Base-by-base conservation (phyloP, 129 eudicot genomes). In the Arctium minus region DNA sequence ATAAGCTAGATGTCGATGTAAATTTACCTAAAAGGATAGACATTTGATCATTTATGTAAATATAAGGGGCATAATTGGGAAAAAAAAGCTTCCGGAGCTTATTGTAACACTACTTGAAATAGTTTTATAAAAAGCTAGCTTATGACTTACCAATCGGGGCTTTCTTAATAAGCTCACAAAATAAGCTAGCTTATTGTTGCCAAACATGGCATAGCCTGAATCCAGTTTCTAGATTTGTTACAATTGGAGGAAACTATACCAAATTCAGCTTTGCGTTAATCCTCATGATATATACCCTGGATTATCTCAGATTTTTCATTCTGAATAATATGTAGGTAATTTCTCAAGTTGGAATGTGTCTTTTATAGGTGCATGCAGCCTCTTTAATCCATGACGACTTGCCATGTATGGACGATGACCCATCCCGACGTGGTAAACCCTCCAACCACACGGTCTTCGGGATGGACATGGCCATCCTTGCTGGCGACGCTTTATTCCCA, bases 381-480 rank as follows among this genome's bases (percentile, higher is more conserved):
- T 94, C 98, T 38, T 69, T 94, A 73, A 92, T 94, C 68, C 99
- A 95, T 29, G 97, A 95, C 30, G 99, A 95, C 86, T 84, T 95
- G 80, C 98, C 98, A 67, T 94, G 94, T 90, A 94, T 94, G 98
- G 98, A 94, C 50, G 97, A 94, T 50, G 97, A 92, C 73, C 94
- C 96, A 48, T 91, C 96, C n/a, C 93, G 98, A 44, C 86, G 98
- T 13, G 98, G 97, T 53, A 83, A 88, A 35, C 97, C 99, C 79
- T 92, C 99, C 6, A 95, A 93, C 91, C 99, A 95, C 92, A 91
- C 96, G 1, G 84, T 91, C 40, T 95, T 78, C 31, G 99, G 99
- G 33, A 88, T 88, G 42, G 98, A 94, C 82, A 94, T 94, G 98
- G 98, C 98, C 35, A 92, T 94, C 71, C 88, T 94, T 33, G 98